Percentiles rank a stretch among this genome's conserved stretches.
These are phyloP conservation scores for Fraxinus greggii DNA, from an alignment of 305 asterid genomes.

Conservation along the genomic window DNA sequence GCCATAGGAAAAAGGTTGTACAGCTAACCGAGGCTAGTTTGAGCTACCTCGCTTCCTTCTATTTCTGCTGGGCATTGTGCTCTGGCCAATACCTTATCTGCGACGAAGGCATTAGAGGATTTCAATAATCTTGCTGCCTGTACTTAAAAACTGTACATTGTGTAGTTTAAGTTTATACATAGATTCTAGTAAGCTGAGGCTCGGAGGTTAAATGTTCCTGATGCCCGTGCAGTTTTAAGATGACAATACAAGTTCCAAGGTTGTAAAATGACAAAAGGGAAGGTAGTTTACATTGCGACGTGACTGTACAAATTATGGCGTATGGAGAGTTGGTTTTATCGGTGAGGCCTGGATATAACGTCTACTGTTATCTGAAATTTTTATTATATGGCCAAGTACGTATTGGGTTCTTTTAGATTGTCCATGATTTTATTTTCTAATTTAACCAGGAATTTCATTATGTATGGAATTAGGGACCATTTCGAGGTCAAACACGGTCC, in stretches of 20 bases:
- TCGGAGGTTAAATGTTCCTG: constrained; percentile 38
- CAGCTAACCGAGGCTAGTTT: constrained; percentile 86
- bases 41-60: constrained; percentile 40
- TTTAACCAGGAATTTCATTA: neutral
- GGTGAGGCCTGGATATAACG: constrained; percentile 38
- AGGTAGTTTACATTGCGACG: constrained; percentile 52
- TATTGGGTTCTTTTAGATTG: neutral
- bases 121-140: constrained; percentile 78
- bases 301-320: constrained; percentile 70
- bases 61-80: constrained; percentile 26
- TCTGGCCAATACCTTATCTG: constrained; percentile 6
- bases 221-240: constrained; percentile 36
- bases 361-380: neutral
- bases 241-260: constrained; percentile 35
- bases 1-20: constrained; percentile 63
- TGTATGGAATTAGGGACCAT: neutral
- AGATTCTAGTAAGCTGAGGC: constrained; percentile 59
- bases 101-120: constrained; percentile 19
- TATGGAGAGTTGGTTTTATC: constrained; percentile 47
- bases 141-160: constrained; percentile 74
- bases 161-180: constrained; percentile 66
- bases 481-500: neutral
- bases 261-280: constrained; percentile 53
- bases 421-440: neutral
- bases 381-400: neutral